Percentiles rank a stretch among this genome's conserved stretches.
Conservation (phyloP, 306 rosid species). For the Trifolium pratense region DNA sequence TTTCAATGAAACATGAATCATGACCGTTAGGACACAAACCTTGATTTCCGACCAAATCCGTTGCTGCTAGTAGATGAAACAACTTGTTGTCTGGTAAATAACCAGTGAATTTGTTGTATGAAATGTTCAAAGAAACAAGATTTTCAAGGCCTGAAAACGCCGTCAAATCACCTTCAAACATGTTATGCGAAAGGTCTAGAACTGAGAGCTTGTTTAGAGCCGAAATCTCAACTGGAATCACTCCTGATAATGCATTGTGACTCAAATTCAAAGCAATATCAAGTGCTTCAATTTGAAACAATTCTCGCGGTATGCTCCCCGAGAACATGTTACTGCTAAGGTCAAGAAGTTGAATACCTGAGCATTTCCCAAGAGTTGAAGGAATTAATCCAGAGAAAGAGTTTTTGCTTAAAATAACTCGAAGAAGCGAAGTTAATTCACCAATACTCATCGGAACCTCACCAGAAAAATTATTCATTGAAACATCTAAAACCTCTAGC, state of each 20-base stretch:
- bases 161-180: constrained; percentile 69
- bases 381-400: constrained; percentile 71
- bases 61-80: constrained; percentile 64
- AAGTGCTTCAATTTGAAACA: constrained; percentile 70
- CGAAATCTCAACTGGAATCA: constrained; percentile 68
- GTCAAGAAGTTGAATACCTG: constrained; percentile 76
- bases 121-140: constrained; percentile 82
- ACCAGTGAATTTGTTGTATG: constrained; percentile 80
- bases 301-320: constrained; percentile 66
- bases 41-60: constrained; percentile 69
- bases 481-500: constrained; percentile 76
- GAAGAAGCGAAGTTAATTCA: constrained; percentile 62
- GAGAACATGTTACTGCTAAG: constrained; percentile 72
- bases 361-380: constrained; percentile 63
- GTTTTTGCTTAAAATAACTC: constrained; percentile 65
- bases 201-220: constrained; percentile 67
- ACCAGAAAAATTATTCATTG: constrained; percentile 65
- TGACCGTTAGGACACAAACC: constrained; percentile 71
- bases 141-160: constrained; percentile 66
- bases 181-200: constrained; percentile 80
- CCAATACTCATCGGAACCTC: constrained; percentile 64
- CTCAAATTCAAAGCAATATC: constrained; percentile 85
- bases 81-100: constrained; percentile 77
- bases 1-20: constrained; percentile 62
- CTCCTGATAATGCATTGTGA: constrained; percentile 66